Evolutionary conservation across 1,284 basidiomycete genomes (phyloP), one percentile per base, ranked within the genome.

Genomic region (Marasmius tenuissimus): DNA sequence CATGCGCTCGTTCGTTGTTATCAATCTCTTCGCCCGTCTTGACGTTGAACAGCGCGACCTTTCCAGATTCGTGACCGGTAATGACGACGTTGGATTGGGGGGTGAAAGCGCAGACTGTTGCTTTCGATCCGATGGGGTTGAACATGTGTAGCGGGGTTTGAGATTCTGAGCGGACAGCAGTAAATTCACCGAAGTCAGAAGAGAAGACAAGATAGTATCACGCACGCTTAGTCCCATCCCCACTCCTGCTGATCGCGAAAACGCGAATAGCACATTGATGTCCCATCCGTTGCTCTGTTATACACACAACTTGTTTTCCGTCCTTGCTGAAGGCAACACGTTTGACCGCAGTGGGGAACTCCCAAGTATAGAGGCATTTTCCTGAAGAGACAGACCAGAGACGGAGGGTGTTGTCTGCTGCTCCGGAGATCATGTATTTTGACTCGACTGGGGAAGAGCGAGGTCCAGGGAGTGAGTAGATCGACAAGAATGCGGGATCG

Each of bases 341-440:
- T 84, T 98, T 98, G 68, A 98, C 94, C 3, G 97, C 97, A 0
- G 97, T 99, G 49, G 94, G 91, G 82, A 98, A 98, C 76, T 98
- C 97, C 97, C 97, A 99, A 4, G 85, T 88, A 74, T 88, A 92
- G 50, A 97, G 81, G 72, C 94, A 96, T 78, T 96, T 94, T 65
- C 97, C 97, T 2, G 91, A 93, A 60, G 87, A 80, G 34, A 98
- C 93, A 60, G 87, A 85, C 97, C 97, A 99, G 27, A 99, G 84
- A 66, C 91, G 88, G 79, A 99, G 87, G 58, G 87, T 86, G 77
- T 98, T 99, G 79, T 99, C 97, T 8, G 89, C 90, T 2, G 90
- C 82, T 8, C 97, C 97, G 9, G 96, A 94, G 37, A 98, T 82
- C 69, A 98, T 82, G 76, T 90, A 94, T 72, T 83, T 86, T 63